Conservation (phyloP, 768 basidiomycete genomes). For the Atractiella rhizophila region DNA sequence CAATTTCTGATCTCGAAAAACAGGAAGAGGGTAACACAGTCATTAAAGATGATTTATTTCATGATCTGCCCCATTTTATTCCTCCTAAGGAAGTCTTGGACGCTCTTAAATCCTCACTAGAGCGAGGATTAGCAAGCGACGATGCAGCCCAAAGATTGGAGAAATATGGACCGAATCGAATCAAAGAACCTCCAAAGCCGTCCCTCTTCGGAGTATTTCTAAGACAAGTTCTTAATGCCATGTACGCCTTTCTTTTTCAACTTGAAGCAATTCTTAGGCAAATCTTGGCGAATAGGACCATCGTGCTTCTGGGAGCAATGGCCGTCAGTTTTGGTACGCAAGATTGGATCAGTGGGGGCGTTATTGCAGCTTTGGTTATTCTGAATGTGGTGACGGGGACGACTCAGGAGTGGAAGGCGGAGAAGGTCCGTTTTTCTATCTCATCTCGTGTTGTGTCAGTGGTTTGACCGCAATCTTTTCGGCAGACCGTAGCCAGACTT, state of each 20-base stretch:
- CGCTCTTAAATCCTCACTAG: no score
- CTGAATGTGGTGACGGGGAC: slow-evolving; percentile 6
- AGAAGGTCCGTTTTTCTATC: slow-evolving; percentile 1
- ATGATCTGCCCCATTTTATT: no score
- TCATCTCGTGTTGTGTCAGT: neutral
- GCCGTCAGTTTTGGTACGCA: slow-evolving; percentile 33
- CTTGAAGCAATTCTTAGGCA: no score
- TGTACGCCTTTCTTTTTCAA: no score
- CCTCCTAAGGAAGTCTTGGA: no score
- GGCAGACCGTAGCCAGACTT: slow-evolving; percentile 25
- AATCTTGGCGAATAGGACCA: no score
- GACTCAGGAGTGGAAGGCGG: slow-evolving; percentile 5
- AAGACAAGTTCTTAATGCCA: neutral
- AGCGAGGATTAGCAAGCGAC: no score
- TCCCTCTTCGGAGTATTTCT: slow-evolving; percentile 1
- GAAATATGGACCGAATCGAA: slow-evolving; percentile 10
- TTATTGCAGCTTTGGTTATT: slow-evolving; percentile 8
- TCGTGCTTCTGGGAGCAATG: slow-evolving; percentile 19
- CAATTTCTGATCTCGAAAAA: no score
- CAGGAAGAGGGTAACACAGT: no score
- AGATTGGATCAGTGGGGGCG: slow-evolving; percentile 27
- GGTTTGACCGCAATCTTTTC: no score
- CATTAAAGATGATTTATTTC: no score
- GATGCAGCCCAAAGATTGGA: no score
- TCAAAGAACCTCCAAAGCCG: slow-evolving; percentile 1